A percentile compares a stretch with the other conserved stretches of the same genome.
phyloP scores from a whole-genome alignment of 371 early-diverging fungal genomes.

The Mortierella sp. region DNA sequence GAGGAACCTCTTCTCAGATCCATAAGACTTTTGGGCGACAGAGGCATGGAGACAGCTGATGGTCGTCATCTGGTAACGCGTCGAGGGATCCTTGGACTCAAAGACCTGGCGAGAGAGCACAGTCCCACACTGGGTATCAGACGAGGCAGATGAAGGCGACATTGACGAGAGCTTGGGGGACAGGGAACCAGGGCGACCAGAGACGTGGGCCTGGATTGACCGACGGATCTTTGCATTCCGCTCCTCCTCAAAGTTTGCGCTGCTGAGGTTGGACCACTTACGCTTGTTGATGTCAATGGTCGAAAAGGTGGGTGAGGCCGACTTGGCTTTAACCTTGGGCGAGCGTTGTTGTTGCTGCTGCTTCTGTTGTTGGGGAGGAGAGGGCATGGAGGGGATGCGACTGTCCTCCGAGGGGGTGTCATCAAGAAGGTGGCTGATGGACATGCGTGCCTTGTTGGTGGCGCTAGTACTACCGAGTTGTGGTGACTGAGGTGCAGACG shows the following conservation, averaged over 20 bases:
- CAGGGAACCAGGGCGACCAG: conserved; percentile 33
- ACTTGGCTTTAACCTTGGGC: conserved; percentile 26
- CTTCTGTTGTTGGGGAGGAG: conserved; percentile 15
- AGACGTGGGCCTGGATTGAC: conserved; percentile 54
- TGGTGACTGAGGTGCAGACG: conserved; percentile 23
- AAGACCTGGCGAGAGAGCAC: conserved; percentile 39
- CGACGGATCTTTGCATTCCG: conserved; percentile 56
- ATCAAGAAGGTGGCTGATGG: conserved; percentile 51
- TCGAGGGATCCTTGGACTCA: conserved; percentile 48
- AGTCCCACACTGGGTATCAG: background rate
- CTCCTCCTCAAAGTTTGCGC: conserved; percentile 55
- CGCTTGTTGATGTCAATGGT: conserved; percentile 44
- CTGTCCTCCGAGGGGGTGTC: conserved; percentile 22
- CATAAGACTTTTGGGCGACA: conserved; percentile 90
- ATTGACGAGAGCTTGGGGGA: conserved; percentile 16
- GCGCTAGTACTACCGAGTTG: conserved; percentile 1
- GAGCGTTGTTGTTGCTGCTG: conserved; percentile 29
- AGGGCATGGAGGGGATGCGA: background rate
- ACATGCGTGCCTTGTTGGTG: conserved; percentile 51
- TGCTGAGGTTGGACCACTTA: conserved; percentile 57
- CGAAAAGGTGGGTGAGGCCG: conserved; percentile 33
- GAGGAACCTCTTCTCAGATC: conserved; percentile 88
- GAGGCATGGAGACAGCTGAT: conserved; percentile 76
- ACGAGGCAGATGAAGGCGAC: conserved; percentile 2
- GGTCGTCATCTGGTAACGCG: conserved; percentile 61